Percentiles rank a stretch among this genome's conserved stretches.
Evolutionary conservation across 768 basidiomycete species (phyloP).

Genomic region (Chalciporus pseudorubinellus): DNA sequence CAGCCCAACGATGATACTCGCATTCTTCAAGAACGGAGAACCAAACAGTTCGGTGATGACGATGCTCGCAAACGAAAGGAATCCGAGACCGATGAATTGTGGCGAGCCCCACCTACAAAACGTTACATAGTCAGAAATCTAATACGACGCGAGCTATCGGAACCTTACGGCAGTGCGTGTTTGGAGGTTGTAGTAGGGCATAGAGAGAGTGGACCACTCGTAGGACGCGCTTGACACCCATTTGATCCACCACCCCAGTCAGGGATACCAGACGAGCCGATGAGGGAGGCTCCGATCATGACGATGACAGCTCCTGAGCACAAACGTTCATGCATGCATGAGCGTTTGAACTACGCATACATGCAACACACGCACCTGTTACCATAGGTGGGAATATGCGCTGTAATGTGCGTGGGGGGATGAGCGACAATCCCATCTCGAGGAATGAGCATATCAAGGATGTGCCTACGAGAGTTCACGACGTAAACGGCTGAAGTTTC

Average conservation of each 20-base stretch:
- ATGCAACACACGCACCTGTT: conserved; percentile 45
- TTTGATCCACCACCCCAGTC: conserved; percentile 88
- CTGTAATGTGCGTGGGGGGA: conserved; percentile 60
- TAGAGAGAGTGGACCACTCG: conserved; percentile 61
- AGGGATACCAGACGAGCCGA: conserved; percentile 69
- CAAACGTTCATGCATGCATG: not conserved
- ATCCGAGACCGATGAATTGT: conserved; percentile 83
- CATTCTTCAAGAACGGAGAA: conserved; percentile 81
- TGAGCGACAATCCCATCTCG: conserved; percentile 76
- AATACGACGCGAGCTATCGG: not conserved
- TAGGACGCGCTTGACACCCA: conserved; percentile 59
- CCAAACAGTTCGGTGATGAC: conserved; percentile 81
- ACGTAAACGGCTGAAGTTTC: too few species aligned
- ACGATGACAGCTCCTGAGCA: conserved; percentile 68
- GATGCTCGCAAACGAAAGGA: conserved; percentile 76
- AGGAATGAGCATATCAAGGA: conserved; percentile 76
- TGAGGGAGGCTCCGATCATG: conserved; percentile 74
- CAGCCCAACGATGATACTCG: conserved; percentile 72
- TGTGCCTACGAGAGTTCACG: conserved; percentile 47
- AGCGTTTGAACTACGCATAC: not conserved
- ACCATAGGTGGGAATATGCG: conserved; percentile 79
- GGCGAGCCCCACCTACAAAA: conserved; percentile 68
- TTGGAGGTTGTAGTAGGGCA: conserved; percentile 75
- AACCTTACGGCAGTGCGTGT: conserved; percentile 57
- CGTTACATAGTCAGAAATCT: not conserved